These are phyloP conservation scores for Phytophthora hybrid DNA, from an alignment of 352 stramenopile species.

Conservation along the genomic window DNA sequence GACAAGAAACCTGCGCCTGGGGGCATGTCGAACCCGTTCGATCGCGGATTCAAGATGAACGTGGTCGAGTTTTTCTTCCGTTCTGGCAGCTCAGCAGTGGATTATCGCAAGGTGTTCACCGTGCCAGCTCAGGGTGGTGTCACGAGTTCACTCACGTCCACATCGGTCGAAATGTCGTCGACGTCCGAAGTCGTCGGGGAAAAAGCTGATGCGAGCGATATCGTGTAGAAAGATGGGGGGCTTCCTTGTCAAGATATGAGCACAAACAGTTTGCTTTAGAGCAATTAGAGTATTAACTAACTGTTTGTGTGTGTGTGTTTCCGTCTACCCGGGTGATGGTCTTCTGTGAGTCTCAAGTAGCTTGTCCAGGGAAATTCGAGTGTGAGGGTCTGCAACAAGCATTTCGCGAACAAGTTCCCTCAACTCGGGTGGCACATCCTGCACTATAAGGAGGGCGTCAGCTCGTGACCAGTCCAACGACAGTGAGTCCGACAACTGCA, in stretches of 20 bases:
- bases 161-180: constrained; percentile 21
- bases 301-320: not conserved
- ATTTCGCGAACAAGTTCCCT: constrained; percentile 51
- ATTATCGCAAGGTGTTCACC: constrained; percentile 57
- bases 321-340: not conserved
- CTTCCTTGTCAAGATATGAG: constrained; percentile 20
- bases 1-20: constrained; percentile 24
- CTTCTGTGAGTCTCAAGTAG: not conserved
- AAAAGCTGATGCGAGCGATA: constrained; percentile 21
- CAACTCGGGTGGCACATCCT: constrained; percentile 42
- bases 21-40: constrained; percentile 52
- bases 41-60: constrained; percentile 53
- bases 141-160: constrained; percentile 25
- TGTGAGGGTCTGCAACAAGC: constrained; percentile 43
- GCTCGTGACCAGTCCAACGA: constrained; percentile 54
- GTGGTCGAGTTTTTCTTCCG: constrained; percentile 59
- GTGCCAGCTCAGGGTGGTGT: constrained; percentile 20
- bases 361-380: constrained; percentile 46
- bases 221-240: constrained; percentile 33
- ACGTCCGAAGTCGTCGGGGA: constrained; percentile 18
- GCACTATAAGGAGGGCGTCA: constrained; percentile 34
- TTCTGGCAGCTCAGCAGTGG: constrained; percentile 39
- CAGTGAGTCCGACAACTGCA: constrained; percentile 57
- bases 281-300: not conserved
- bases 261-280: not conserved